These are phyloP conservation scores for Aaosphaeria pasadenensis DNA, from an alignment of 2,329 filamentous ascomycete species.

Conservation along the genomic window DNA sequence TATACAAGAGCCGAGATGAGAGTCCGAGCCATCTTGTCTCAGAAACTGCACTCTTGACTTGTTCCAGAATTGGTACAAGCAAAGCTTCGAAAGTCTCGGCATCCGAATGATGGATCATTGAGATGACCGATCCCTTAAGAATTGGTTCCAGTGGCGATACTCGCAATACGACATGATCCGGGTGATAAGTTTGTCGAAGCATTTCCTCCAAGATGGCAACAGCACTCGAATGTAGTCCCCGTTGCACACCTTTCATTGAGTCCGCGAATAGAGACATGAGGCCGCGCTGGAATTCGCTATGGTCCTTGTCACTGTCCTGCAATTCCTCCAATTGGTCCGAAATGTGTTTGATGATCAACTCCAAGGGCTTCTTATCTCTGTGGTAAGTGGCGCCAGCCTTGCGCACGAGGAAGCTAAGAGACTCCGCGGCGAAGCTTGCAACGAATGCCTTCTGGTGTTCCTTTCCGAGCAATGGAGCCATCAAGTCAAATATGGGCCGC, in stretches of 20 bases:
- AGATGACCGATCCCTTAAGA: slow-evolving; percentile 73
- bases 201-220: slow-evolving; percentile 52
- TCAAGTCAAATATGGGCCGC: slow-evolving; percentile 76
- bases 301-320: slow-evolving; percentile 56
- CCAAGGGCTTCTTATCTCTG: slow-evolving; percentile 67
- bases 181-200: slow-evolving; percentile 32
- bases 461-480: slow-evolving; percentile 82
- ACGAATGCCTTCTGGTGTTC: slow-evolving; percentile 80
- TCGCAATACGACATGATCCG: slow-evolving; percentile 38
- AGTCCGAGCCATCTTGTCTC: slow-evolving; percentile 34
- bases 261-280: slow-evolving; percentile 92
- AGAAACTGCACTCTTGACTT: slow-evolving; percentile 39
- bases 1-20: slow-evolving; percentile 57
- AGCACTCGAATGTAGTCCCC: slow-evolving; percentile 57
- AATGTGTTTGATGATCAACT: slow-evolving; percentile 68
- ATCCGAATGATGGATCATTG: slow-evolving; percentile 78
- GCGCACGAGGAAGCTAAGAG: slow-evolving; percentile 87
- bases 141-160: slow-evolving; percentile 56
- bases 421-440: slow-evolving; percentile 88
- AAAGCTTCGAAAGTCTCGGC: slow-evolving; percentile 70
- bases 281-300: slow-evolving; percentile 72
- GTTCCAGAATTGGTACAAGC: slow-evolving; percentile 54
- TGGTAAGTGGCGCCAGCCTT: slow-evolving; percentile 79
- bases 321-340: slow-evolving; percentile 63
- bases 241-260: slow-evolving; percentile 63